Evolutionary conservation across 305 asterid species (phyloP), one percentile per base, ranked within the genome.

Genomic region (Fraxinus nigra): DNA sequence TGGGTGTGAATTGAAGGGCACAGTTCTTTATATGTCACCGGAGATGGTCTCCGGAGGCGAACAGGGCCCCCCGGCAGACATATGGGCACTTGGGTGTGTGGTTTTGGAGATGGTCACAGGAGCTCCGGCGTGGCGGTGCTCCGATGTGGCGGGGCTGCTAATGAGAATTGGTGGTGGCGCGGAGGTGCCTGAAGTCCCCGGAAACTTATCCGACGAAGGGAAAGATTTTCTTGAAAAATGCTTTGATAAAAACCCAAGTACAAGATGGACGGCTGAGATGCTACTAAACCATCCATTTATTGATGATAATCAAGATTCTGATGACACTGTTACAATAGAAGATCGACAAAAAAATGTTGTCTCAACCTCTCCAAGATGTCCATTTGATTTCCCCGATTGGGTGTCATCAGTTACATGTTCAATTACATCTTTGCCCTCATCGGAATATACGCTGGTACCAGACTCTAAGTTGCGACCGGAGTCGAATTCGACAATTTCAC

Each of bases 21-120:
- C 91, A 2, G 83, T 86, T 48, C 0, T 84, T 26, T 84, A 86
- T 7, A 88, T 86, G 89, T 84, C 89, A 11, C 89, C 91, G 10
- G 91, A 86, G 78, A 80, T 83, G 84, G 87, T 86, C 1, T 56
- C 80, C 59, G 81, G 80, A 7, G 85, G 85, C 3, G 79, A 82
- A 24, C 89, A 86, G 82, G 87, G 79, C 3, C 10, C 72, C n/a
- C 82, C 87, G 59, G 85, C 88, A 24, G 91, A 88, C 30, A 77
- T 88, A 2, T 88, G 91, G 91, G 91, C 88, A 13, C 75, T 88
- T 20, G 91, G 91, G 30, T 88, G 89, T 35, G 38, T 83, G 59
- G 79, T 88, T n/a, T 82, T 78, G 0, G 91, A 84, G 85, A 82
- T 88, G 88, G 48, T 76, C 30, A 61, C 83, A 0, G 89, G 89